phyloP scores from a whole-genome alignment of 768 basidiomycete species.

The Multifurca ochricompacta region DNA sequence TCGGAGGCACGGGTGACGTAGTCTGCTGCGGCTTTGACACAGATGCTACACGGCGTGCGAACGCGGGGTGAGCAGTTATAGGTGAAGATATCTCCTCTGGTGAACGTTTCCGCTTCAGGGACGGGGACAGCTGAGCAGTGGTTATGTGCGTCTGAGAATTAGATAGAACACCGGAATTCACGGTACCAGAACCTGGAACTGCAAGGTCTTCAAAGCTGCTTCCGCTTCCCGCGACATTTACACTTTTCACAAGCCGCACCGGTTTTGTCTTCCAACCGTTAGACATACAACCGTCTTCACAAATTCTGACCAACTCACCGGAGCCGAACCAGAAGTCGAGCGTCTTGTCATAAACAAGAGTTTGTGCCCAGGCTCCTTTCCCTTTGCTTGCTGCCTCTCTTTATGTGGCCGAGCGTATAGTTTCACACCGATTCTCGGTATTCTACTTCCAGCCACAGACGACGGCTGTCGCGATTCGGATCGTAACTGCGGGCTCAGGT shows the following conservation, averaged over 20 bases:
- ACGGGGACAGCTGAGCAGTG: constrained; percentile 11
- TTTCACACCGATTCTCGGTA: constrained; percentile 30
- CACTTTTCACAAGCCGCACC: constrained; percentile 11
- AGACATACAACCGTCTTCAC: neutral
- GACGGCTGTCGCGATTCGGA: constrained; percentile 27
- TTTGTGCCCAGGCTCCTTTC: constrained; percentile 8
- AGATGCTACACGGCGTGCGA: constrained; percentile 8
- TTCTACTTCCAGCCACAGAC: constrained; percentile 26
- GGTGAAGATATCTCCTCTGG: constrained; percentile 1
- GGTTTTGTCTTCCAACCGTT: constrained; percentile 16
- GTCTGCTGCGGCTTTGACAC: neutral
- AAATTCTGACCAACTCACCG: constrained; percentile 1
- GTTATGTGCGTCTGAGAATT: neutral
- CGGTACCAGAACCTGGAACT: neutral
- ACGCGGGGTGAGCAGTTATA: neutral
- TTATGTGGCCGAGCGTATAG: constrained; percentile 26
- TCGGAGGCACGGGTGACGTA: neutral
- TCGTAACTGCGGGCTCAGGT: neutral
- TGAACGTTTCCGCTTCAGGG: constrained; percentile 15
- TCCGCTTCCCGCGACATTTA: neutral
- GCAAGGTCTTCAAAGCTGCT: constrained; percentile 14
- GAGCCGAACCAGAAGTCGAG: neutral
- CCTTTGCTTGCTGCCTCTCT: constrained; percentile 7
- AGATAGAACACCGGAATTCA: constrained; percentile 1
- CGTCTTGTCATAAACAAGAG: constrained; percentile 1